A percentile compares a stretch with the other conserved stretches of the same genome.
Conservation (phyloP, 139 green algal genomes). For the Mesotaenium endlicherianum region DNA sequence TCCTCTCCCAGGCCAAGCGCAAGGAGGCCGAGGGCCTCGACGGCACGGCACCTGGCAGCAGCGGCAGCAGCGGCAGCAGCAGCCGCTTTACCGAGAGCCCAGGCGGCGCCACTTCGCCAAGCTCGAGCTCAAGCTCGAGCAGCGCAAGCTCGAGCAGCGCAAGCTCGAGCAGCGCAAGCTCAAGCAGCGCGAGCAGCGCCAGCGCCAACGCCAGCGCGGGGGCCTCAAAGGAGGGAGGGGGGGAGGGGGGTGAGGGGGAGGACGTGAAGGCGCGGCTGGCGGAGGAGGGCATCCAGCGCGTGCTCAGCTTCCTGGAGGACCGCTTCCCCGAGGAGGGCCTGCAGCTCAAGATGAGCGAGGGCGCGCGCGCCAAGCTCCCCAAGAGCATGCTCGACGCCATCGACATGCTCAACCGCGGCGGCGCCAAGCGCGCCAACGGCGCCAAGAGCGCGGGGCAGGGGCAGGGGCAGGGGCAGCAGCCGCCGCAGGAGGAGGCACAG, state of each 20-base stretch:
- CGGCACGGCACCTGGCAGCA: no score
- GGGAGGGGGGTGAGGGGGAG: background rate
- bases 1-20: no score
- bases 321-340: background rate
- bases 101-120: no score
- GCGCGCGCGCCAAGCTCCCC: background rate
- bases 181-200: background rate
- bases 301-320: constrained; percentile 13
- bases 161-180: background rate
- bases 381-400: background rate
- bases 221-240: background rate
- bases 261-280: background rate
- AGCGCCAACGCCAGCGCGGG: background rate
- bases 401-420: background rate
- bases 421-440: background rate
- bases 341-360: background rate
- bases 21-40: no score
- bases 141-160: background rate
- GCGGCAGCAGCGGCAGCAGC: no score
- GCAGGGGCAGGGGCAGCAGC: background rate
- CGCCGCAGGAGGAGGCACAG: background rate
- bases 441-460: background rate
- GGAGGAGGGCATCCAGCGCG: background rate
- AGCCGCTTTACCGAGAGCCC: background rate
- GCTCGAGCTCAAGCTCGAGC: no score